These are phyloP conservation scores for Hypoxylon sp. DNA, from an alignment of 2,329 filamentous ascomycete species.

Conservation along the genomic window DNA sequence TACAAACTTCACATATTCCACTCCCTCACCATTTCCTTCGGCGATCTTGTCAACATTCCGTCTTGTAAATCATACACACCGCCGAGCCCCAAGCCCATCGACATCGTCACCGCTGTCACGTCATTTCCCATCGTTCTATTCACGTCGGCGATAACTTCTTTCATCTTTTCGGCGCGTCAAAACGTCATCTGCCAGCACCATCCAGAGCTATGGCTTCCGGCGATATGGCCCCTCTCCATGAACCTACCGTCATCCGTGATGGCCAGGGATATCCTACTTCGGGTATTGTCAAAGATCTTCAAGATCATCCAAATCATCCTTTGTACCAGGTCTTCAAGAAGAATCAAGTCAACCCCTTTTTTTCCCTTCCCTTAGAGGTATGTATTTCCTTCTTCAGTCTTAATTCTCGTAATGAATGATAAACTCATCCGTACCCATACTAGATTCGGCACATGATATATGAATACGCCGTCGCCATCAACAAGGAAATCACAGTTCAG, in stretches of 20 bases:
- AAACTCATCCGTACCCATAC: background rate
- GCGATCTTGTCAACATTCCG: background rate
- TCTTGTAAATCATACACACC: background rate
- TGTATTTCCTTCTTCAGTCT: background rate
- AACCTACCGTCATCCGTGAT: background rate
- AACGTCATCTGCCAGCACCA: background rate
- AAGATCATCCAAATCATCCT: background rate
- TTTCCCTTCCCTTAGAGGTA: constrained; percentile 10
- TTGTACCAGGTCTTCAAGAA: background rate
- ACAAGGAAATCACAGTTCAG: background rate
- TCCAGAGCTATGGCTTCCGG: background rate
- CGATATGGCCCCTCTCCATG: background rate
- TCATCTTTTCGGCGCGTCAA: background rate
- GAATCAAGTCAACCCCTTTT: background rate
- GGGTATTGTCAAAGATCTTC: background rate
- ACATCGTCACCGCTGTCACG: background rate
- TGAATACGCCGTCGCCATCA: constrained; percentile 8
- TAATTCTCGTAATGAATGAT: background rate
- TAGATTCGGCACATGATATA: constrained; percentile 19
- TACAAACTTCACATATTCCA: background rate
- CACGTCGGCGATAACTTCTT: background rate
- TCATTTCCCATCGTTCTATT: background rate
- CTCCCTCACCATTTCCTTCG: background rate
- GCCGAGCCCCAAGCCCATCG: too few species aligned
- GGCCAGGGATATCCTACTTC: background rate